Evolutionary conservation across 306 rosid species (phyloP), one percentile per base, ranked within the genome.

Genomic region (Rosa rugosa): DNA sequence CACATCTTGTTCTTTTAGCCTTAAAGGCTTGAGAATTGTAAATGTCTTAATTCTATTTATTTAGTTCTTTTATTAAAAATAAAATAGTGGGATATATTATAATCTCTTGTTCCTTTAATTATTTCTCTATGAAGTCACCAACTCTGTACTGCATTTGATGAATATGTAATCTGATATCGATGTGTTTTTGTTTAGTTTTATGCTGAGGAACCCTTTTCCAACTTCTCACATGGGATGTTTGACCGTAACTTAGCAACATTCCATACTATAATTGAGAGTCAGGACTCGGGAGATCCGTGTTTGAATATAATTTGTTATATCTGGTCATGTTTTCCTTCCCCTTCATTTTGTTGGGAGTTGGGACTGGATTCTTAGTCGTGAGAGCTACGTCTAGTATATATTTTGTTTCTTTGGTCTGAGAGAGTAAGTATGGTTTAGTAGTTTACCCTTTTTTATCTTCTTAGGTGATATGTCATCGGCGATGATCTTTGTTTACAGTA

Each of bases 21-120:
- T 74, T 45, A 79, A 84, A 80, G 80, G 87, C 78, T 68, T 66
- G 72, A 70, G 79, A 84, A 62, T 79, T 87, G 94, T 88, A 89
- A 81, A 87, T 83, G 80, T 80, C 25, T 56, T 14, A 23, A 34
- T 10, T 46, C 47, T 23, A 8, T 62, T 80, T 71, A 67, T 69
- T 66, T 75, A 63, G 41, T 79, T 79, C 53, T 72, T 80, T 68
- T 64, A 67, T 54, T 80, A 64, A 14, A 78, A 78, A 77, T 38
- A 79, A 64, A 23, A 72, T 75, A 47, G 51, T 63, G 23, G 71
- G 25, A 72, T 75, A 22, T 49, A 47, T 69, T 78, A 23, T 63
- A 59, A 14, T 63, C 6, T 34, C 50, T 4, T 50, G 22, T 51
- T 57, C 3, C 40, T 65, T 0, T 14, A 0, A 31, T 20, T 4